Conservation (phyloP, 1,139 yeast species). For the Groenewaldozyma sp. region DNA sequence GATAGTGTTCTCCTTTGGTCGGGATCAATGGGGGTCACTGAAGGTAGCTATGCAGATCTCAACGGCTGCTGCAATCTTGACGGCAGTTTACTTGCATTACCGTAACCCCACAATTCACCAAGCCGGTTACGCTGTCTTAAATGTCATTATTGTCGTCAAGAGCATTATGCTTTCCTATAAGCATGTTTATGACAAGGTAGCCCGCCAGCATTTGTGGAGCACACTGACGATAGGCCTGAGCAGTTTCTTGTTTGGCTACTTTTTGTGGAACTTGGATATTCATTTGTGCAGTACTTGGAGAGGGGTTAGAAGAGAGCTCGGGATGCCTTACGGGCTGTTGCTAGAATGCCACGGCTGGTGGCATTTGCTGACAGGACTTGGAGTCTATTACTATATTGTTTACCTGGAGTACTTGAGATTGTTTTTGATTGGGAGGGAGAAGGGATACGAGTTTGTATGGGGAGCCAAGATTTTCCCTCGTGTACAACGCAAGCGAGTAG, state of each 20-base stretch:
- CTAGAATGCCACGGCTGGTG: slow-evolving; percentile 98
- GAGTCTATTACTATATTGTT: slow-evolving; percentile 53
- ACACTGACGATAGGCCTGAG: slow-evolving; percentile 53
- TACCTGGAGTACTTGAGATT: slow-evolving; percentile 59
- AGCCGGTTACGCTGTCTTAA: slow-evolving; percentile 59
- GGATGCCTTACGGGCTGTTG: slow-evolving; percentile 80
- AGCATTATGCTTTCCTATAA: slow-evolving; percentile 43
- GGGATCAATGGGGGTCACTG: slow-evolving; percentile 31
- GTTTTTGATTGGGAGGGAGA: slow-evolving; percentile 44
- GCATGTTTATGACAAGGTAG: slow-evolving; percentile 42
- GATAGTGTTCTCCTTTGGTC: slow-evolving; percentile 68
- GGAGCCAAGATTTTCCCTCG: slow-evolving; percentile 39
- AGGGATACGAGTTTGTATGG: slow-evolving; percentile 46
- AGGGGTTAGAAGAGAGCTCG: slow-evolving; percentile 52
- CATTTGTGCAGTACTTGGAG: slow-evolving; percentile 65
- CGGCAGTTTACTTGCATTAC: slow-evolving; percentile 54
- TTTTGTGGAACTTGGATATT: slow-evolving; percentile 80
- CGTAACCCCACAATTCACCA: slow-evolving; percentile 87
- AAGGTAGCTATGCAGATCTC: slow-evolving; percentile 27
- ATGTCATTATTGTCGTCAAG: slow-evolving; percentile 49
- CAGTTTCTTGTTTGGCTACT: slow-evolving; percentile 64
- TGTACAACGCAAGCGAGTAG: slow-evolving; percentile 16
- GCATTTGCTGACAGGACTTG: slow-evolving; percentile 41
- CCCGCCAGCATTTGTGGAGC: slow-evolving; percentile 40
- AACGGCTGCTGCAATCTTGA: slow-evolving; percentile 42